phyloP scores from a whole-genome alignment of 106 monocot genomes.

The Acanthochlamys bracteata region DNA sequence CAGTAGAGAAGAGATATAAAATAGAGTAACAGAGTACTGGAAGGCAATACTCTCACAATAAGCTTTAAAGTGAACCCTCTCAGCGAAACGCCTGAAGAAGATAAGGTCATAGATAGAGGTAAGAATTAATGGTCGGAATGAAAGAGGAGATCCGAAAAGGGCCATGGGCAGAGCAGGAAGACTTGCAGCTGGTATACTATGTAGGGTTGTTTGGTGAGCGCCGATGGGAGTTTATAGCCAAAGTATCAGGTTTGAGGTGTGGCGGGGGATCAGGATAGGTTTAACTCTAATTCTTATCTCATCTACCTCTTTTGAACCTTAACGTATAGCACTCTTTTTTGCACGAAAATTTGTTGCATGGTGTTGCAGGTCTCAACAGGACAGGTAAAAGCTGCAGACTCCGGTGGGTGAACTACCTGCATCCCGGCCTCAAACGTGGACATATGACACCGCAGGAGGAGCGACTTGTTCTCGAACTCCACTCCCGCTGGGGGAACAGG shows the following conservation, averaged over 20 bases:
- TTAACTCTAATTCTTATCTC: not conserved
- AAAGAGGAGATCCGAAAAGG: slow-evolving; percentile 40
- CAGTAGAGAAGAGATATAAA: no score
- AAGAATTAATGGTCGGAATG: not conserved
- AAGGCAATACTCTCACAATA: no score
- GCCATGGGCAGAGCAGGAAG: slow-evolving; percentile 73
- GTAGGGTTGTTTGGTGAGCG: slow-evolving; percentile 63
- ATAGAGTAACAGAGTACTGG: no score
- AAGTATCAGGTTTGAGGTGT: slow-evolving; percentile 65
- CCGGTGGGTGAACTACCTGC: slow-evolving; percentile 40
- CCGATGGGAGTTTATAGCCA: slow-evolving; percentile 72
- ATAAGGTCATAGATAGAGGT: no score
- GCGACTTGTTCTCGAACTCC: slow-evolving; percentile 23
- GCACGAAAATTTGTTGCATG: not conserved
- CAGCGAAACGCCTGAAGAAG: no score
- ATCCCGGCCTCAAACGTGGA: slow-evolving; percentile 33
- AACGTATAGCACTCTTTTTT: not conserved
- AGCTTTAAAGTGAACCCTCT: no score
- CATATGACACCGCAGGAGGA: slow-evolving; percentile 35
- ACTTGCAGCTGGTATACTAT: slow-evolving; percentile 45
- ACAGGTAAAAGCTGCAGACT: slow-evolving; percentile 88
- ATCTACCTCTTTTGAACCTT: slow-evolving; percentile 20
- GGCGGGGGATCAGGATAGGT: slow-evolving; percentile 26
- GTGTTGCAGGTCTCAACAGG: slow-evolving; percentile 54
- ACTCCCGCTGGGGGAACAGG: slow-evolving; percentile 31